phyloP scores from a whole-genome alignment of 2,329 filamentous ascomycete species.

The Geosmithia flava region DNA sequence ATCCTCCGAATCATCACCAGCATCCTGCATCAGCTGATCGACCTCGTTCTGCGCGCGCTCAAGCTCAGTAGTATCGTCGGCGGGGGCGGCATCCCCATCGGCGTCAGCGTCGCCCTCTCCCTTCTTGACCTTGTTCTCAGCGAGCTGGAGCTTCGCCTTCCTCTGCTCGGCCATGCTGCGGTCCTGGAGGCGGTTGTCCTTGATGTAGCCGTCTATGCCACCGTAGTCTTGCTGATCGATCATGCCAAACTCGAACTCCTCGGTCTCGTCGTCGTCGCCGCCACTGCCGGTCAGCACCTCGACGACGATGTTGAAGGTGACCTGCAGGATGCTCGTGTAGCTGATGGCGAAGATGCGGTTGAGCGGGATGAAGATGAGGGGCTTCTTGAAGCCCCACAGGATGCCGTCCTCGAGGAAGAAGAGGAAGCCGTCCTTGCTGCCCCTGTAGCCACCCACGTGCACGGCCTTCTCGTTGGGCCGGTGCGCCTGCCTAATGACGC shows the following conservation, averaged over 20 bases:
- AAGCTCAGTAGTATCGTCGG: slow-evolving; percentile 32
- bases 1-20: slow-evolving; percentile 43
- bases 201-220: slow-evolving; percentile 52
- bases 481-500: slow-evolving; percentile 41
- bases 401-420: slow-evolving; percentile 57
- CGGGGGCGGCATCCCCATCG: slow-evolving; percentile 19
- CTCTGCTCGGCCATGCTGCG: slow-evolving; percentile 57
- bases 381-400: slow-evolving; percentile 60
- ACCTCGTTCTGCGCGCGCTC: slow-evolving; percentile 35
- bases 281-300: slow-evolving; percentile 34
- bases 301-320: slow-evolving; percentile 56
- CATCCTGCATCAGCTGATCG: slow-evolving; percentile 40
- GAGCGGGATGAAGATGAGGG: slow-evolving; percentile 50
- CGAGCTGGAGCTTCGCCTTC: slow-evolving; percentile 49
- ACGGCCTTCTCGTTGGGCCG: slow-evolving; percentile 50
- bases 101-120: slow-evolving; percentile 19
- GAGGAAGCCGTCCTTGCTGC: slow-evolving; percentile 55
- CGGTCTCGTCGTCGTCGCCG: slow-evolving; percentile 31
- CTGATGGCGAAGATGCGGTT: slow-evolving; percentile 49
- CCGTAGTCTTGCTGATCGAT: slow-evolving; percentile 56
- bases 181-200: slow-evolving; percentile 49
- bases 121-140: slow-evolving; percentile 44
- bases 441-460: slow-evolving; percentile 53
- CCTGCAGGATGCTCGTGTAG: slow-evolving; percentile 54
- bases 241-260: slow-evolving; percentile 58